These are phyloP conservation scores for Voacanga thouarsii DNA, from an alignment of 257 asterid genomes.

Conservation along the genomic window DNA sequence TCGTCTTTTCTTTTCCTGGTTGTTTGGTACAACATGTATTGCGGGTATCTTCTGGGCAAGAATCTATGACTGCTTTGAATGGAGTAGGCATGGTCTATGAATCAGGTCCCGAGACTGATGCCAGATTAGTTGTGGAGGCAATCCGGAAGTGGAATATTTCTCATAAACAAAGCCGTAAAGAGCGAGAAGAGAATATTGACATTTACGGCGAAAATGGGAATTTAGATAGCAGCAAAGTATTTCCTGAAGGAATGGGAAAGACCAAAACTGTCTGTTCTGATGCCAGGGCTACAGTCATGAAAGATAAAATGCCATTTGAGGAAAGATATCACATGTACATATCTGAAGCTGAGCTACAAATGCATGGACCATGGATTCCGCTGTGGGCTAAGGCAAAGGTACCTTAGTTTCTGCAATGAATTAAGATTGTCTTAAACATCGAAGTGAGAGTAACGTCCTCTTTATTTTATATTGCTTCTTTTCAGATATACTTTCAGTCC, in stretches of 20 bases:
- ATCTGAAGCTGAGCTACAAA: conserved; percentile 82
- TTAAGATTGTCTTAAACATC: conserved; percentile 3
- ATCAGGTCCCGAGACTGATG: conserved; percentile 39
- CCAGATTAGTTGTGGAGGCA: conserved; percentile 58
- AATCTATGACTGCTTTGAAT: conserved; percentile 30
- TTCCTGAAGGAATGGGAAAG: conserved; percentile 52
- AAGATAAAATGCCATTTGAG: conserved; percentile 33
- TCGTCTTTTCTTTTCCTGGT: conserved; percentile 84
- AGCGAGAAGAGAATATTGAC: conserved; percentile 52
- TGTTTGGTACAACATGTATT: conserved; percentile 63
- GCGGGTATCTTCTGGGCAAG: conserved; percentile 49
- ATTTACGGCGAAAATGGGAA: conserved; percentile 57
- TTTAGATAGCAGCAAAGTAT: conserved; percentile 58
- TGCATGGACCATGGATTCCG: conserved; percentile 65
- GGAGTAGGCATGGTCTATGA: conserved; percentile 39
- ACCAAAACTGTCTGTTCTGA: conserved; percentile 31
- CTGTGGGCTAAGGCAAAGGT: conserved; percentile 81
- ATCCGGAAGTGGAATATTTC: conserved; percentile 82
- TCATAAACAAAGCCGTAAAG: conserved; percentile 58
- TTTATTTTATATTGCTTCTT: conserved; percentile 21
- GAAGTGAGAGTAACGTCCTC: neutral
- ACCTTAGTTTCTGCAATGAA: conserved; percentile 10
- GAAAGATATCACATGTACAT: conserved; percentile 69
- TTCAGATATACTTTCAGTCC: conserved; percentile 67
- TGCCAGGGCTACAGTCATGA: conserved; percentile 18